Conservation (phyloP, 495 filamentous ascomycete species). For the Aspergillus bridgeri region DNA sequence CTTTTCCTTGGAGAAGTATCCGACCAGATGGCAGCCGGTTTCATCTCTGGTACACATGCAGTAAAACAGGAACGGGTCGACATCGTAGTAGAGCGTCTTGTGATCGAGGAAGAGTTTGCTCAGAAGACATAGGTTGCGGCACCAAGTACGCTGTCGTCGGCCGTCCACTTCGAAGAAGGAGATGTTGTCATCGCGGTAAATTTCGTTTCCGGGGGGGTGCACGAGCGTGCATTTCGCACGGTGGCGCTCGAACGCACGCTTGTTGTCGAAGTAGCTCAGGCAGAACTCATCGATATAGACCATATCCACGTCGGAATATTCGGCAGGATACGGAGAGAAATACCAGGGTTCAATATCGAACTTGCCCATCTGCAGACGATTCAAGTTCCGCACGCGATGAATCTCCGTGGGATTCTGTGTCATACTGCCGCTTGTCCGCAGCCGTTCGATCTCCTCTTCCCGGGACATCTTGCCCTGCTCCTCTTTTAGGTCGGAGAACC, state of each 20-base stretch:
- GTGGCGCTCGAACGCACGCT: slow-evolving; percentile 77
- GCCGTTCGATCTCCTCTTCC: slow-evolving; percentile 92
- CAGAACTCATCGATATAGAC: slow-evolving; percentile 99
- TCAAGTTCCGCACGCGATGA: slow-evolving; percentile 90
- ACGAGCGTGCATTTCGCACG: slow-evolving; percentile 85
- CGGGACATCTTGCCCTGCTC: slow-evolving; percentile 60
- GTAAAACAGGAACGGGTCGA: slow-evolving; percentile 98
- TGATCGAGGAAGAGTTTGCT: slow-evolving; percentile 97
- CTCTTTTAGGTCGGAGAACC: slow-evolving; percentile 43
- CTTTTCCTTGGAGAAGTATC: slow-evolving; percentile 98
- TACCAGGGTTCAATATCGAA: slow-evolving; percentile 97
- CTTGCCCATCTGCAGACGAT: slow-evolving; percentile 86
- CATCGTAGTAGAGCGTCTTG: slow-evolving; percentile 99
- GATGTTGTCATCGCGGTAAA: slow-evolving; percentile 91
- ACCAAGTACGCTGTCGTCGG: slow-evolving; percentile 92
- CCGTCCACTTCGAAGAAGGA: slow-evolving; percentile 98
- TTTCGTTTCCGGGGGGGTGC: slow-evolving; percentile 96
- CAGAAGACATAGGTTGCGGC: slow-evolving; percentile 89
- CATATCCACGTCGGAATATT: slow-evolving; percentile 78
- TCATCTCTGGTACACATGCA: slow-evolving; percentile 89
- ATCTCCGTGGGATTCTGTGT: slow-evolving; percentile 98
- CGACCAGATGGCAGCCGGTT: slow-evolving; percentile 86
- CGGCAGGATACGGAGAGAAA: slow-evolving; percentile 91
- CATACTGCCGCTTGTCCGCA: slow-evolving; percentile 93
- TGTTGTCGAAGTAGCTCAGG: slow-evolving; percentile 79